Percentiles rank a stretch among this genome's conserved stretches.
phyloP scores from a whole-genome alignment of 768 basidiomycete species.

The Russula sp. region DNA sequence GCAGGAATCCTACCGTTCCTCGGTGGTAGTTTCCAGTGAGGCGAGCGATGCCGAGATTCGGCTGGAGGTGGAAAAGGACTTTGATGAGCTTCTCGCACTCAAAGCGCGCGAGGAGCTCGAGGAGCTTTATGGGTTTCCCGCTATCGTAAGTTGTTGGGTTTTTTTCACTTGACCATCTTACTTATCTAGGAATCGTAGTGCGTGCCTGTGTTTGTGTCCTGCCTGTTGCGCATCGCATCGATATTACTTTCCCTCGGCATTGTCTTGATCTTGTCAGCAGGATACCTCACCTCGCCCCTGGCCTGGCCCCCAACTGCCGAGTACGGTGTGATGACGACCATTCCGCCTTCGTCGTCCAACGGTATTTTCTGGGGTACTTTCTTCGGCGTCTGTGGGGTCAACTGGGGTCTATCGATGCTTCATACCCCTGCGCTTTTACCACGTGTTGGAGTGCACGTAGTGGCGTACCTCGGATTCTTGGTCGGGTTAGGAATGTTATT shows the following conservation, averaged over 20 bases:
- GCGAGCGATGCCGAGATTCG: conserved; percentile 33
- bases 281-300: conserved; percentile 57
- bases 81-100: conserved; percentile 60
- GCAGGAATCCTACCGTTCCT: not conserved
- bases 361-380: conserved; percentile 35
- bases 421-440: conserved; percentile 69
- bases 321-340: conserved; percentile 6
- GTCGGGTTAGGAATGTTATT: conserved; percentile 69
- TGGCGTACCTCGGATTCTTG: conserved; percentile 66
- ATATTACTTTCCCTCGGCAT: conserved; percentile 68
- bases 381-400: conserved; percentile 37
- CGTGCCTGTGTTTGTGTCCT: conserved; percentile 76
- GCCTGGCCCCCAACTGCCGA: conserved; percentile 5
- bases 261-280: conserved; percentile 56
- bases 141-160: conserved; percentile 54
- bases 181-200: conserved; percentile 42
- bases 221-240: conserved; percentile 72
- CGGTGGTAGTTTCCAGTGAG: too few relatives aligned
- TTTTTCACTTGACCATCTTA: not conserved
- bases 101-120: conserved; percentile 74
- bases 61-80: conserved; percentile 57
- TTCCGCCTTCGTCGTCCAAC: conserved; percentile 31
- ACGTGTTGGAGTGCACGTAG: conserved; percentile 69
- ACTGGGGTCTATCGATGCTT: conserved; percentile 55
- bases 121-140: conserved; percentile 73